phyloP scores from a whole-genome alignment of 2,329 filamentous ascomycete genomes.

The Grosmannia huntii region DNA sequence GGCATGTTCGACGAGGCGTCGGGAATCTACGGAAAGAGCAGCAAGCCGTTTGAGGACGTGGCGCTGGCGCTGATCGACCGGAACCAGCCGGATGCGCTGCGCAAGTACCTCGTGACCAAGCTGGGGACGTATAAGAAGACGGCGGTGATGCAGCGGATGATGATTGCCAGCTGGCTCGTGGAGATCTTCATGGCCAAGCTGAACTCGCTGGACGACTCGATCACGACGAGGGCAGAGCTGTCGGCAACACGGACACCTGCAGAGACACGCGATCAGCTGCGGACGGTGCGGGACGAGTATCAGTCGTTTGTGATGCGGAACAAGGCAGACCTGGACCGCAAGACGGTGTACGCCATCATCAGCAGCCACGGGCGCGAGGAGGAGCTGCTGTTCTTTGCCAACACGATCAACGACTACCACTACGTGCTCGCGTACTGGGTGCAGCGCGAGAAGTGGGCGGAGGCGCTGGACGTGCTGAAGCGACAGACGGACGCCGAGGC shows the following conservation, averaged over 20 bases:
- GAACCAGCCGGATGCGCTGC: slow-evolving; percentile 76
- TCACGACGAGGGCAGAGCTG: slow-evolving; percentile 76
- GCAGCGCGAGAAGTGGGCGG: slow-evolving; percentile 81
- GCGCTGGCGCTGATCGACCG: slow-evolving; percentile 83
- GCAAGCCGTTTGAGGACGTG: slow-evolving; percentile 93
- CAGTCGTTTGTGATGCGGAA: slow-evolving; percentile 78
- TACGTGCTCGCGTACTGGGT: slow-evolving; percentile 97
- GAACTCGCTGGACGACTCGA: slow-evolving; percentile 86
- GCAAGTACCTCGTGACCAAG: slow-evolving; percentile 81
- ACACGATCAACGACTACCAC: slow-evolving; percentile 77
- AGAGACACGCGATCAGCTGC: slow-evolving; percentile 60
- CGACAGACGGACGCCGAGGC: slow-evolving; percentile 85
- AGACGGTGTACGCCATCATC: slow-evolving; percentile 90
- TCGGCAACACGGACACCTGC: slow-evolving; percentile 45
- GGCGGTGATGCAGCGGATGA: slow-evolving; percentile 80
- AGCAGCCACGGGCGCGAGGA: slow-evolving; percentile 90
- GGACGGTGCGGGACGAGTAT: slow-evolving; percentile 61
- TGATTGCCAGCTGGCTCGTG: slow-evolving; percentile 90
- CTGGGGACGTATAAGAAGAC: slow-evolving; percentile 69
- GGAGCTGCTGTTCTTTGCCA: slow-evolving; percentile 84
- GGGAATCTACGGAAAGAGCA: slow-evolving; percentile 83
- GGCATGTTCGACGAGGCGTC: slow-evolving; percentile 79
- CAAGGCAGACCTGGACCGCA: slow-evolving; percentile 76
- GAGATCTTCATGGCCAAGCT: slow-evolving; percentile 97
- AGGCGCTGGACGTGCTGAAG: slow-evolving; percentile 79